Percentiles rank a stretch among this genome's conserved stretches.
These are phyloP conservation scores for Paraphoma chrysanthemicola DNA, from an alignment of 2,329 filamentous ascomycete genomes.

Conservation along the genomic window DNA sequence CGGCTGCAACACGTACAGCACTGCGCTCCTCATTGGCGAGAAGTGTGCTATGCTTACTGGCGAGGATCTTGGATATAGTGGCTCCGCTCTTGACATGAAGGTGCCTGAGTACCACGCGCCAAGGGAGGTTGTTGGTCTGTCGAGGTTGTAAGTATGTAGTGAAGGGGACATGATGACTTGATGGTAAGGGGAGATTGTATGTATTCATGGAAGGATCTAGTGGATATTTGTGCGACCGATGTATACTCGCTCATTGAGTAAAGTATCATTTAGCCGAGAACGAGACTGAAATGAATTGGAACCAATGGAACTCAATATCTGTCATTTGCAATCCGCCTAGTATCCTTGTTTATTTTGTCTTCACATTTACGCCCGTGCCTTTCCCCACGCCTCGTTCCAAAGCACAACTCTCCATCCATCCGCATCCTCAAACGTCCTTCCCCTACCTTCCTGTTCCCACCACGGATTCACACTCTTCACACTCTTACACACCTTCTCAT, in stretches of 20 bases:
- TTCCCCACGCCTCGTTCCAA: slow-evolving; percentile 34
- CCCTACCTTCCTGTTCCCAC: slow-evolving; percentile 50
- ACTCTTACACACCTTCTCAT: slow-evolving; percentile 30
- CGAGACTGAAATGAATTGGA: no score
- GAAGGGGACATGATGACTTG: background rate
- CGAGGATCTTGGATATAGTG: slow-evolving; percentile 78
- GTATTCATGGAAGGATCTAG: background rate
- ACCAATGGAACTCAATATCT: no score
- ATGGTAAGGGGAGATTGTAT: background rate
- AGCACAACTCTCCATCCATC: slow-evolving; percentile 57
- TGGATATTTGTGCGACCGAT: background rate
- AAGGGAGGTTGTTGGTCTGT: slow-evolving; percentile 49
- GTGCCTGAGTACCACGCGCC: slow-evolving; percentile 61
- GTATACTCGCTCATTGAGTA: background rate
- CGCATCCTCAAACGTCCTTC: slow-evolving; percentile 55
- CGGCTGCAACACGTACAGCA: slow-evolving; percentile 66
- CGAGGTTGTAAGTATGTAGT: slow-evolving; percentile 4
- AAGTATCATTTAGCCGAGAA: no score
- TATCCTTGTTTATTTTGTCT: no score
- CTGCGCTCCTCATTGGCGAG: slow-evolving; percentile 77
- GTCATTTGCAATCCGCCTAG: no score
- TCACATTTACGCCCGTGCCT: no score
- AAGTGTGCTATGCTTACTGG: slow-evolving; percentile 74
- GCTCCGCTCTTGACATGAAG: slow-evolving; percentile 77
- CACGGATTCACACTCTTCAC: slow-evolving; percentile 54